These are phyloP conservation scores for Ceratocystis colombiana DNA, from an alignment of 2,329 filamentous ascomycete genomes.

Conservation along the genomic window DNA sequence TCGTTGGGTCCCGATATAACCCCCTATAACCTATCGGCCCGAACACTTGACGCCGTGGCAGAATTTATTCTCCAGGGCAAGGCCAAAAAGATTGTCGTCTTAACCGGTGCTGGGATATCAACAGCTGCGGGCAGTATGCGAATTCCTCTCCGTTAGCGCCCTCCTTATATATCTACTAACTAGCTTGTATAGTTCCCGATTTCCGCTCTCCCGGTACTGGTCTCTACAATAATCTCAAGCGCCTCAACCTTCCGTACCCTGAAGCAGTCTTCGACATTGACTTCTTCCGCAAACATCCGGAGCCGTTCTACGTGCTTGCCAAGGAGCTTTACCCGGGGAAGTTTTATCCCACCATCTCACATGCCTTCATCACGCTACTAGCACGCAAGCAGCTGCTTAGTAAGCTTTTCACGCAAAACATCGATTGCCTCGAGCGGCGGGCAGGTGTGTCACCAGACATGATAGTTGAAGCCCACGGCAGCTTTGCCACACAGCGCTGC, in stretches of 20 bases:
- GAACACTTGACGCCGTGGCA: conserved; percentile 66
- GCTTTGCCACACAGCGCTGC: conserved; percentile 82
- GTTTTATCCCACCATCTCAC: conserved; percentile 78
- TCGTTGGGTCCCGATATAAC: conserved; percentile 51
- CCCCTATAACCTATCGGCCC: conserved; percentile 55
- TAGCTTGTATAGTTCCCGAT: conserved; percentile 62
- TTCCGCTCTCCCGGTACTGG: conserved; percentile 90
- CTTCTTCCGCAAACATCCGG: conserved; percentile 75
- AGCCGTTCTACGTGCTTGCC: conserved; percentile 85
- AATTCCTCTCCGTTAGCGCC: background rate
- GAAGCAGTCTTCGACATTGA: conserved; percentile 90
- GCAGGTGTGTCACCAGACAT: conserved; percentile 72
- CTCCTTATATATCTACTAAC: background rate
- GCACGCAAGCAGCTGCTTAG: conserved; percentile 66
- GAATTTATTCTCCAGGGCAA: conserved; percentile 63
- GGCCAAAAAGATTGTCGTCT: conserved; percentile 64
- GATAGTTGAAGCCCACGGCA: conserved; percentile 91
- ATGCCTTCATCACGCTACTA: conserved; percentile 77
- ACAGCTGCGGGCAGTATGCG: conserved; percentile 55
- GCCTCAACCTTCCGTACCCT: conserved; percentile 74
- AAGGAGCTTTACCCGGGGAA: conserved; percentile 86
- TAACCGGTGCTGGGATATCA: conserved; percentile 85
- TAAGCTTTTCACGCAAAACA: conserved; percentile 94
- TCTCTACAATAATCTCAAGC: conserved; percentile 82
- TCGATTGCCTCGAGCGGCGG: conserved; percentile 82